phyloP scores from a whole-genome alignment of 1,284 basidiomycete genomes.

The Hemileia vastatrix region DNA sequence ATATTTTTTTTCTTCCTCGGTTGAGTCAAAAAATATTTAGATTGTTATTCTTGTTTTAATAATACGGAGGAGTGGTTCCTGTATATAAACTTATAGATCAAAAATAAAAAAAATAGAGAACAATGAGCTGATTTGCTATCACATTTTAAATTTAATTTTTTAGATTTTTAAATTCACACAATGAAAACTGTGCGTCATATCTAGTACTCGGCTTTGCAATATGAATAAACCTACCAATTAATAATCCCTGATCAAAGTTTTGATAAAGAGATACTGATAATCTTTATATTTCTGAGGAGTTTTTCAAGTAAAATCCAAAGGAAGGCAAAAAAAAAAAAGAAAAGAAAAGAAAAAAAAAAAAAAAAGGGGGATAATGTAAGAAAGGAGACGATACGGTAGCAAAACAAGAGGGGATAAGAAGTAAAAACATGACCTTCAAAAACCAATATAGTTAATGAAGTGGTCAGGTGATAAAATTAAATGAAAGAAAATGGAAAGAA shows the following conservation, averaged over 20 bases:
- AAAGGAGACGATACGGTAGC: background rate
- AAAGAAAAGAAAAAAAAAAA: background rate
- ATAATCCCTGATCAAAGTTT: background rate
- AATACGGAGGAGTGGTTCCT: no score
- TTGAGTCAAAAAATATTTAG: no score
- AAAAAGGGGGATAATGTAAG: background rate
- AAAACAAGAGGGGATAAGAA: background rate
- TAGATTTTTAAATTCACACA: background rate
- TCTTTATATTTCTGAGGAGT: background rate
- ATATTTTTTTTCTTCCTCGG: no score
- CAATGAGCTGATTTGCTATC: background rate
- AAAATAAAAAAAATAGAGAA: no score
- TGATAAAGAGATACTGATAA: background rate
- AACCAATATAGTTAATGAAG: background rate
- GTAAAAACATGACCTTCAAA: background rate
- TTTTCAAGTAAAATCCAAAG: background rate
- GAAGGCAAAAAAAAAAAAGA: constrained; percentile 1
- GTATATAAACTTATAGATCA: no score
- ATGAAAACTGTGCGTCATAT: no score
- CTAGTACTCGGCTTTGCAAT: no score
- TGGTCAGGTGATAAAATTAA: constrained; percentile 1
- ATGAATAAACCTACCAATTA: no score
- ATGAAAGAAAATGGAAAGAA: background rate
- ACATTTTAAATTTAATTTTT: background rate
- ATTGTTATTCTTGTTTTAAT: no score